Percentiles rank a stretch among this genome's conserved stretches.
These are phyloP conservation scores for Metarhizium brunneum DNA, from an alignment of 2,329 filamentous ascomycete genomes.

Conservation along the genomic window DNA sequence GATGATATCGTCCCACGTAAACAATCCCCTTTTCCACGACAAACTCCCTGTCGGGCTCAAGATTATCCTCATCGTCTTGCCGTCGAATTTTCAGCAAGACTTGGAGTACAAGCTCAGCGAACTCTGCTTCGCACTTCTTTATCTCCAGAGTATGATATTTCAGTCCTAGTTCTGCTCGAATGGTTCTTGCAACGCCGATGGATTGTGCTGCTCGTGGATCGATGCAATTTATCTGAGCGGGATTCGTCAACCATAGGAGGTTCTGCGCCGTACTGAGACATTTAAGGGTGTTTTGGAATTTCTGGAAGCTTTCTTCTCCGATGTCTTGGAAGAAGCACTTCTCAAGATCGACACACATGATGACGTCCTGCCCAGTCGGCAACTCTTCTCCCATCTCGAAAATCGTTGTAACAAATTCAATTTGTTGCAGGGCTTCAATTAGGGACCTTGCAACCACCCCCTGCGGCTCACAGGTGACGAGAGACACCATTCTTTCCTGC, in stretches of 20 bases:
- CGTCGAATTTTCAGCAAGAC: too few relatives aligned
- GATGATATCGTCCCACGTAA: not conserved
- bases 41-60: constrained; percentile 2
- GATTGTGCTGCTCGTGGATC: constrained; percentile 18
- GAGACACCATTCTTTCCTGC: too few relatives aligned
- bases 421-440: too few relatives aligned
- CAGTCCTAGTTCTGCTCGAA: constrained; percentile 17
- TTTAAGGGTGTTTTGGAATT: constrained; percentile 6
- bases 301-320: constrained; percentile 4
- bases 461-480: too few relatives aligned
- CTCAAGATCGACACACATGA: too few relatives aligned
- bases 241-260: constrained; percentile 21
- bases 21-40: not conserved
- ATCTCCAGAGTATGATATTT: constrained; percentile 14
- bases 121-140: constrained; percentile 13
- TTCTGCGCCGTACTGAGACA: not conserved
- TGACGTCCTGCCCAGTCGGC: too few relatives aligned
- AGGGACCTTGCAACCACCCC: not conserved
- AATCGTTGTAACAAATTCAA: too few relatives aligned
- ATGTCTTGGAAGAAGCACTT: constrained; percentile 8
- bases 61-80: not conserved
- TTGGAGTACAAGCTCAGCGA: not conserved
- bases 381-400: too few relatives aligned
- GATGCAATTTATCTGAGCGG: constrained; percentile 14
- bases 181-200: constrained; percentile 16